Percentiles rank a stretch among this genome's conserved stretches.
phyloP scores from a whole-genome alignment of 2,329 filamentous ascomycete genomes.

The Hypocrella siamensis region DNA sequence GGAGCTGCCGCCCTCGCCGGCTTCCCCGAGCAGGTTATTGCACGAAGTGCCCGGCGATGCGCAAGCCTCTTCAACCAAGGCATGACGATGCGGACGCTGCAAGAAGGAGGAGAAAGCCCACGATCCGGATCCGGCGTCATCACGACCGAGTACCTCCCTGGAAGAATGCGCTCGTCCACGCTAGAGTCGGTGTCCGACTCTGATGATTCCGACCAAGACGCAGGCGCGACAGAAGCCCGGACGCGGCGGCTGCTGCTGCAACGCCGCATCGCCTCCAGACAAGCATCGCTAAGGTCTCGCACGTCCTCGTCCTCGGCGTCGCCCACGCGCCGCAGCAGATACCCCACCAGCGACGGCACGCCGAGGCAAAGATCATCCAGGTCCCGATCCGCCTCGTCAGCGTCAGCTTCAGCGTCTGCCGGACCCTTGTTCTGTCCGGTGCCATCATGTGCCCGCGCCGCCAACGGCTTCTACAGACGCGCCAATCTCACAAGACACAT shows the following conservation, averaged over 20 bases:
- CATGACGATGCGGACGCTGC: conserved; percentile 37
- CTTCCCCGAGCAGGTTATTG: conserved; percentile 48
- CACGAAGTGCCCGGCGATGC: conserved; percentile 58
- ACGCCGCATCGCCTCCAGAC: conserved; percentile 13
- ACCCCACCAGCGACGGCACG: too few relatives aligned
- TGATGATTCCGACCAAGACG: conserved; percentile 8
- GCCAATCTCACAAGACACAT: conserved; percentile 23
- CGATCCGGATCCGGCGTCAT: conserved; percentile 7
- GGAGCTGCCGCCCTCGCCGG: conserved; percentile 62
- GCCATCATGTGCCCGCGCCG: conserved; percentile 18
- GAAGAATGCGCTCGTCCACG: conserved; percentile 10
- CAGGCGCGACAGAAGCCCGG: conserved; percentile 7
- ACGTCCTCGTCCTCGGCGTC: conserved; percentile 3
- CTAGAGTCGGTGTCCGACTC: conserved; percentile 5
- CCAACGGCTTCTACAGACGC: conserved; percentile 18
- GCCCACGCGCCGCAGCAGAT: too few relatives aligned
- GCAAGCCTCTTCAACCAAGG: conserved; percentile 57
- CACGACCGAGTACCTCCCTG: conserved; percentile 14
- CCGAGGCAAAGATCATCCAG: not conserved
- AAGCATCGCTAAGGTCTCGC: conserved; percentile 2
- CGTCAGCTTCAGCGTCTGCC: too few relatives aligned
- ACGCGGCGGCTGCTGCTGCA: conserved; percentile 9
- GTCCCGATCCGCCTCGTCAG: conserved; percentile 12
- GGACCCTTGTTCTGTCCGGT: conserved; percentile 21
- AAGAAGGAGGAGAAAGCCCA: conserved; percentile 9